Evolutionary conservation across 805 yeast genomes (phyloP), one percentile per base, ranked within the genome.

Genomic region (Candida nanaspora): DNA sequence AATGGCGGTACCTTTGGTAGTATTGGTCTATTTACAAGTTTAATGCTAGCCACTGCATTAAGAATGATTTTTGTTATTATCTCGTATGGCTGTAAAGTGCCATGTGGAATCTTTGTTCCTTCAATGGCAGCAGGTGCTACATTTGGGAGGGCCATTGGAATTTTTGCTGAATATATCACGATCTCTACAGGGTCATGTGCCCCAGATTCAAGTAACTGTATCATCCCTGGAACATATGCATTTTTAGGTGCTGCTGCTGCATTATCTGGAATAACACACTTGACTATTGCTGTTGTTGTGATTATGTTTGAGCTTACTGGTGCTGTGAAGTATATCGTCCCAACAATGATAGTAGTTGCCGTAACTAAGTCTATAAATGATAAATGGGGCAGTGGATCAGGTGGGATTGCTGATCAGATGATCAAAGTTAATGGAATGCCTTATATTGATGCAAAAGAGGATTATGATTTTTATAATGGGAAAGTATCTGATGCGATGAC

Each of bases 101-200:
- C 98, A 0, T 95, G 97, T n/a, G 98, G 98, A 14, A 86, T 91
- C 6, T 83, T 93, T 62, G 95, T 93, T 40, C 98, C 98, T 2
- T 85, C 96, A 2, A 86, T 93, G 95, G 89, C 96, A 0, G 84
- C 88, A 1, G 98, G 98, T 19, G 97, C 98, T 0, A 78, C 95
- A 0, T 84, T 86, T 61, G 98, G 98, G 7, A 71, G 97, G 39
- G 82, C 89, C 0, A 52, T 93, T 11, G 97, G 98, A 4, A 64
- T 87, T 8, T 44, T 83, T 6, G 79, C 86, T 43, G 84, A 85
- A 47, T 47, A 64, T 2, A 34, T 51, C 8, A 27, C 53, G 59
- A 71, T 68, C 31, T 67, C 65, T 20, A 47, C 61, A n/a, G n/a
- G n/a, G n/a, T n/a, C n/a, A n/a, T n/a, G n/a, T n/a, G n/a, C n/a